Conservation (phyloP, 192 early-diverging fungal genomes). For the Diversispora eburnea region DNA sequence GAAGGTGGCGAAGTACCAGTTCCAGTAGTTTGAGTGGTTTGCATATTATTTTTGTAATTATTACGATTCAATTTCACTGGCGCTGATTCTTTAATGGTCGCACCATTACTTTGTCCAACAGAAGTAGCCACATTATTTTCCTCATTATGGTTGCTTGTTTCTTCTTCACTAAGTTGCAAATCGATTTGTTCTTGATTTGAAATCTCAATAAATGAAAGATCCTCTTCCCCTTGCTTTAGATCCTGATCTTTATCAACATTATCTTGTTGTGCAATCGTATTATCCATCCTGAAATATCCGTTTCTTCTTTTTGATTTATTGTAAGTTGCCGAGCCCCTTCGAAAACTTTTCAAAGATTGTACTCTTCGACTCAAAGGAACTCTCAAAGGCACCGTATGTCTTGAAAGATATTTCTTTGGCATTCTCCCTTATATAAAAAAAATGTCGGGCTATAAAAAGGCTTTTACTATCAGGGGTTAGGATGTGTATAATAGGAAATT, state of each 20-base stretch:
- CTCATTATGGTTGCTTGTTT: background rate
- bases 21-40: background rate
- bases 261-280: background rate
- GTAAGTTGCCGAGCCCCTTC: background rate
- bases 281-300: background rate
- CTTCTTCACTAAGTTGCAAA: background rate
- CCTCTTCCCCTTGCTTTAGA: background rate
- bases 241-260: background rate
- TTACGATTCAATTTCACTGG: background rate
- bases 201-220: background rate
- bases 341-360: background rate
- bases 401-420: slow-evolving; percentile 10
- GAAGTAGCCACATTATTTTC: background rate
- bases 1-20: background rate
- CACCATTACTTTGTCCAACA: background rate
- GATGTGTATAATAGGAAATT: background rate
- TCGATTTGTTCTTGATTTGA: background rate
- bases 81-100: background rate
- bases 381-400: background rate
- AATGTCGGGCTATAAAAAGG: background rate
- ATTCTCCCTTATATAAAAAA: background rate
- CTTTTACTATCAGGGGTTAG: background rate
- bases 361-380: background rate
- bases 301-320: background rate
- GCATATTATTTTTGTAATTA: background rate